Base-by-base conservation (phyloP, 208 protist species). In the Acanthamoeba rhysodes region DNA sequence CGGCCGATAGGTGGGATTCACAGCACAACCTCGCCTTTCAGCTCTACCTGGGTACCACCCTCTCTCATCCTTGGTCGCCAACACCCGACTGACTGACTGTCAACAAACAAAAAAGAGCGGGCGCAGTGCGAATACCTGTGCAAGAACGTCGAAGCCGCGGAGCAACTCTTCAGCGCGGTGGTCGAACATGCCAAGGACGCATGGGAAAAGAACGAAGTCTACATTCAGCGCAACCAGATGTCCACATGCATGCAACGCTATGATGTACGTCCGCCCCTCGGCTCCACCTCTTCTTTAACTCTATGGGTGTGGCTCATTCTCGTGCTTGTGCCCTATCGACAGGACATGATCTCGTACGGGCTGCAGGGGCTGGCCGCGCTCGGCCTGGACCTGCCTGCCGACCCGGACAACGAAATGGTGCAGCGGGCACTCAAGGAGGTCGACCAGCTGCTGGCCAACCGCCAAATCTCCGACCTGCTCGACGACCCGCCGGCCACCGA, bases 91-190 rank as follows among this genome's bases (percentile, higher is more conserved):
- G 27, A 12, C n/a, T 24, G 2, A 24, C 20, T 24, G 20, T 18
- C 14, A 14, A 20, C 14, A 24, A 59, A 18, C 22, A 41, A 29
- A 41, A 64, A 53, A 93, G 88, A 93, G 88, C 22, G 37, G 27
- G 88, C 88, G n/a, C 59, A 80, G 62, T 93, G 88, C 66, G 88
- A 93, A 29, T 93, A 93, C 66, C 50, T 93, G 88, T 55, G 88
- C 50, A 93, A 78, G 24, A 93, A 93, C 48, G 37, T 78, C 37
- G 88, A 93, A 12, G 64, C 34, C 16, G 88, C 88, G 18, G 59
- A 80, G 55, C 64, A 24, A n/a, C 37, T 93, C 41, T 93, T 72
- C 37, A n/a, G 29, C 16, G 32, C 8, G 8, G 64, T 93, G 37
- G 27, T 93, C 0, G 59, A 72, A 1, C 18, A 93, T 22, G 41